phyloP scores from a whole-genome alignment of 2,329 filamentous ascomycete genomes.

The Knufia petricola region DNA sequence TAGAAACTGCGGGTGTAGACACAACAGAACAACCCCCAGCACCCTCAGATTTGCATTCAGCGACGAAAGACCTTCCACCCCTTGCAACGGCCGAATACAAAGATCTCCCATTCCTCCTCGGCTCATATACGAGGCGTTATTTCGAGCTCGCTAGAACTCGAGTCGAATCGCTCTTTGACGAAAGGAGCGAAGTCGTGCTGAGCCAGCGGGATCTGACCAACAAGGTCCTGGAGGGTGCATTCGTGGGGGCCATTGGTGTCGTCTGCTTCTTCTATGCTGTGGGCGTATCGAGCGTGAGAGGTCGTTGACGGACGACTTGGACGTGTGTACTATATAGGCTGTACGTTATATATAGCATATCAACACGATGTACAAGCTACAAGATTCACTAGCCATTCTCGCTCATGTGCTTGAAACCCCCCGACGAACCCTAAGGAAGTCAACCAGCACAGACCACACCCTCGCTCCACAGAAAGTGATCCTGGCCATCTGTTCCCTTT shows the following conservation, averaged over 20 bases:
- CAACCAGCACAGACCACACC: too few species aligned
- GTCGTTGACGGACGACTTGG: background rate
- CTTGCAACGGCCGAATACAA: slow-evolving; percentile 5
- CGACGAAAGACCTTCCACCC: slow-evolving; percentile 7
- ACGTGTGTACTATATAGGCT: too few species aligned
- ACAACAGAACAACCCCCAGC: background rate
- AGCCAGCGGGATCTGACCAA: slow-evolving; percentile 62
- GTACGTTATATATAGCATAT: background rate
- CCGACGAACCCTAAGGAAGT: too few species aligned
- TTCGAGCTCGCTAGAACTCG: slow-evolving; percentile 41
- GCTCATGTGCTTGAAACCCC: too few species aligned
- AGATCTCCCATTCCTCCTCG: slow-evolving; percentile 17
- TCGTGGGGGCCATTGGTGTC: slow-evolving; percentile 48
- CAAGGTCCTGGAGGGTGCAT: slow-evolving; percentile 58
- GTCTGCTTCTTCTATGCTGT: slow-evolving; percentile 2
- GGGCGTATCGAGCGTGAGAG: slow-evolving; percentile 1
- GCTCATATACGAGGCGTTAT: slow-evolving; percentile 24
- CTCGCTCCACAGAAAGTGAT: too few species aligned
- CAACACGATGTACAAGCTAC: too few species aligned
- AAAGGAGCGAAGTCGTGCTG: slow-evolving; percentile 48
- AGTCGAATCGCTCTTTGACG: slow-evolving; percentile 54
- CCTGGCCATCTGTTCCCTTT: too few species aligned
- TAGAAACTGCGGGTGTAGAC: slow-evolving; percentile 12
- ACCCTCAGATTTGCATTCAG: background rate
- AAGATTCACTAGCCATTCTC: too few species aligned